Conservation (phyloP, 441 rosid species). For the Lepidium campestre region DNA sequence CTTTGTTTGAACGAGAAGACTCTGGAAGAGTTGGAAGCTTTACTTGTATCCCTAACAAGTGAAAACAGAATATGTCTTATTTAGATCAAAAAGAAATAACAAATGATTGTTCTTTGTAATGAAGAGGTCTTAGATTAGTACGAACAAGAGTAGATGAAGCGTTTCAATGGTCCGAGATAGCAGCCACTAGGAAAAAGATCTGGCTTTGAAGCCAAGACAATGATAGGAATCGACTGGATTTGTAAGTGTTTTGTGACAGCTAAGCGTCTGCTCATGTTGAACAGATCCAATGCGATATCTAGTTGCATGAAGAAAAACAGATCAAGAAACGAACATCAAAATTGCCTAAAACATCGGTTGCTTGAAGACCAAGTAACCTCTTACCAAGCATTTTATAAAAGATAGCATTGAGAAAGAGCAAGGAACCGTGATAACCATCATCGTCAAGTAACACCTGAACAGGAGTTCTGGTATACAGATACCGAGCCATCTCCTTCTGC, state of each 20-base stretch:
- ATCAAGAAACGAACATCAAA: background rate
- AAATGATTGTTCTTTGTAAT: background rate
- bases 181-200: constrained; percentile 29
- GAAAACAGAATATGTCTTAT: background rate
- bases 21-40: constrained; percentile 27
- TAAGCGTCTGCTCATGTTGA: constrained; percentile 19
- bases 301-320: background rate
- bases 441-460: constrained; percentile 23
- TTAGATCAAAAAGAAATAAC: background rate
- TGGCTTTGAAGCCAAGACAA: constrained; percentile 32
- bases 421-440: constrained; percentile 26
- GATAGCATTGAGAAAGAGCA: constrained; percentile 30
- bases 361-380: background rate
- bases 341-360: background rate
- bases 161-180: constrained; percentile 20
- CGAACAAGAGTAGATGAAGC: constrained; percentile 27
- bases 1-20: constrained; percentile 20
- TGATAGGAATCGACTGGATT: constrained; percentile 30
- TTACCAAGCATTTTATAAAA: constrained; percentile 30
- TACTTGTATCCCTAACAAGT: constrained; percentile 21
- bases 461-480: constrained; percentile 43
- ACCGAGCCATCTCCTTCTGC: constrained; percentile 34
- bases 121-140: background rate
- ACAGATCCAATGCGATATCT: constrained; percentile 30
- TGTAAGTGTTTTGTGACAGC: constrained; percentile 28